phyloP scores from a whole-genome alignment of 768 basidiomycete species.

The Termitomyces sp. region DNA sequence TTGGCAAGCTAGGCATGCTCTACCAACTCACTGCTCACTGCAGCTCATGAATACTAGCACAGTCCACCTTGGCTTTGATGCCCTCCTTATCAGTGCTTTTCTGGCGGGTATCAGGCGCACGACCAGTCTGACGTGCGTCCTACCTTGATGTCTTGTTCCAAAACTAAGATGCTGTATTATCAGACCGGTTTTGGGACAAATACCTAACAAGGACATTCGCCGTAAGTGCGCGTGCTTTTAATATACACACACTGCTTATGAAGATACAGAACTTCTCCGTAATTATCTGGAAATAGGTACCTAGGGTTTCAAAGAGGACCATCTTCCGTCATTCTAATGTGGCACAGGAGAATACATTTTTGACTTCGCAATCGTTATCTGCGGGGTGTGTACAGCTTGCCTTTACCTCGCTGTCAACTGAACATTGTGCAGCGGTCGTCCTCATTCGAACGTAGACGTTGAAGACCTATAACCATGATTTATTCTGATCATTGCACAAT shows the following conservation, averaged over 20 bases:
- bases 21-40: not conserved
- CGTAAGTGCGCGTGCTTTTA: conserved; percentile 43
- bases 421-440: conserved; percentile 48
- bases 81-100: conserved; percentile 71
- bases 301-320: not conserved
- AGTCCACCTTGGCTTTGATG: conserved; percentile 73
- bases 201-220: conserved; percentile 86
- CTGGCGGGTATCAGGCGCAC: conserved; percentile 82
- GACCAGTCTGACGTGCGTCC: conserved; percentile 78
- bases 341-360: conserved; percentile 76
- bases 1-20: conserved; percentile 50
- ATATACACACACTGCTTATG: not conserved
- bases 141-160: not conserved
- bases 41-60: conserved; percentile 11
- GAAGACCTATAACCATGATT: not conserved
- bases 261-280: conserved; percentile 53
- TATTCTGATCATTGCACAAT: not conserved
- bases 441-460: conserved; percentile 63
- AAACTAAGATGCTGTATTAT: not conserved
- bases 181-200: conserved; percentile 69
- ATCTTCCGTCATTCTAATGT: conserved; percentile 1
- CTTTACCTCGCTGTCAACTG: not conserved
- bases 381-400: conserved; percentile 53
- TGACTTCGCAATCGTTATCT: conserved; percentile 80
- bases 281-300: conserved; percentile 79